Evolutionary conservation across 139 green algal genomes (phyloP).

Genomic region (Coelastrella sp.): DNA sequence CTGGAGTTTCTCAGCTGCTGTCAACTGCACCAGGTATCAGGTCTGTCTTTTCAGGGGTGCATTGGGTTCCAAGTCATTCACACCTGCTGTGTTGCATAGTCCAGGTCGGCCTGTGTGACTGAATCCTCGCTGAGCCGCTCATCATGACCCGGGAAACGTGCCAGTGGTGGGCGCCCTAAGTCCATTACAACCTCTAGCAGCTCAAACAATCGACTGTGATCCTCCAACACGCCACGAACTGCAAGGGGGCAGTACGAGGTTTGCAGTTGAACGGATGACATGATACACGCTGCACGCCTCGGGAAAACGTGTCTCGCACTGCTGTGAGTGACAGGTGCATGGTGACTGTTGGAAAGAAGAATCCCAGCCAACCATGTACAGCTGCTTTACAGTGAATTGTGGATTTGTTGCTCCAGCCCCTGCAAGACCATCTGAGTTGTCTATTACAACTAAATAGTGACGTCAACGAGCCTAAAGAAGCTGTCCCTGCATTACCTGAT

Average conservation of each 20-base stretch:
- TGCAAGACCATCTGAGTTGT: too few relatives aligned
- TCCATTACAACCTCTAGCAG: slow-evolving; percentile 86
- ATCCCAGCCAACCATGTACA: too few relatives aligned
- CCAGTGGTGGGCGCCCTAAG: slow-evolving; percentile 78
- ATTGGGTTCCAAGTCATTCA: background rate
- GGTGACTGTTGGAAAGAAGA: too few relatives aligned
- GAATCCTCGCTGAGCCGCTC: slow-evolving; percentile 56
- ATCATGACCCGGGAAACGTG: slow-evolving; percentile 79
- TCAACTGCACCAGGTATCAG: background rate
- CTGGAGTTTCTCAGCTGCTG: background rate
- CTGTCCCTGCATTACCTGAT: background rate
- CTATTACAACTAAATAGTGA: too few relatives aligned
- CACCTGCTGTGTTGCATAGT: slow-evolving; percentile 70
- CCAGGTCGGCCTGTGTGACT: slow-evolving; percentile 79
- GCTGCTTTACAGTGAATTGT: too few relatives aligned
- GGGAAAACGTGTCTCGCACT: too few relatives aligned
- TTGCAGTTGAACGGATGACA: too few relatives aligned
- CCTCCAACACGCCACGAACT: slow-evolving; percentile 26
- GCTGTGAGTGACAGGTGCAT: too few relatives aligned
- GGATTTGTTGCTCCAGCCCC: too few relatives aligned
- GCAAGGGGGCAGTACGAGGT: background rate
- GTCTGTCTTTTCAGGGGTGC: background rate
- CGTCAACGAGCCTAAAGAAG: background rate
- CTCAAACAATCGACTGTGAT: slow-evolving; percentile 46
- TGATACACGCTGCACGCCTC: too few relatives aligned